Evolutionary conservation across 176 grass and related monocot species (phyloP), one percentile per base, ranked within the genome.

Genomic region (Bolboschoenus planiculmis): DNA sequence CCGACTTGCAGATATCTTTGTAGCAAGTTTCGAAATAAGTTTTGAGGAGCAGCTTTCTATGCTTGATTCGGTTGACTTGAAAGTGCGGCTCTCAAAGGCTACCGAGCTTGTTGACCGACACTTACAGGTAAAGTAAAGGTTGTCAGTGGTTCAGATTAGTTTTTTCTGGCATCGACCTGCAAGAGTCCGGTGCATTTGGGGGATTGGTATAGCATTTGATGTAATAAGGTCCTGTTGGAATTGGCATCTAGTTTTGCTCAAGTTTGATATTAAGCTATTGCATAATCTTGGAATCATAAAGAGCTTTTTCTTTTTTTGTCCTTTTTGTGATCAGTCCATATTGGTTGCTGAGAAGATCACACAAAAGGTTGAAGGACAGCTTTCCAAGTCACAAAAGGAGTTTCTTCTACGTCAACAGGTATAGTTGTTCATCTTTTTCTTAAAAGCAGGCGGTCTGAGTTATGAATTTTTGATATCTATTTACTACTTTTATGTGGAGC

Each of bases 331-430:
- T 53, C 86, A 99, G 96, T 99, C 96, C 33, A 99, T 95, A 87
- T 92, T 90, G 86, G 96, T 99, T 82, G 96, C 96, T 48, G 96
- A 99, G 85, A 99, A 95, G 88, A 99, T 99, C 88, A 99, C 92
- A n/a, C 96, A 99, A 46, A 99, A 99, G 84, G 96, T 99, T 44
- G 96, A 99, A 85, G 92, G 96, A 14, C 92, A 99, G 57, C 78
- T 99, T 62, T 99, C 96, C 21, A 99, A 93, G 78, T 93, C 96
- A 5, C 96, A 99, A 81, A 99, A 95, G 80, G 96, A 99, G 87
- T 99, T 90, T 95, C 87, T 99, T 78, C 70, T 99, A 7, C 93
- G 90, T 16, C 96, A 99, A 62, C 96, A 99, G 96, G 96, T 99
- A 77, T 61, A 72, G 62, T 56, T 78, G 83, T 10, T 80, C 18